Percentiles rank a stretch among this genome's conserved stretches.
Evolutionary conservation across 345 rosid genomes (phyloP).

Genomic region (Abelmoschus esculentus): DNA sequence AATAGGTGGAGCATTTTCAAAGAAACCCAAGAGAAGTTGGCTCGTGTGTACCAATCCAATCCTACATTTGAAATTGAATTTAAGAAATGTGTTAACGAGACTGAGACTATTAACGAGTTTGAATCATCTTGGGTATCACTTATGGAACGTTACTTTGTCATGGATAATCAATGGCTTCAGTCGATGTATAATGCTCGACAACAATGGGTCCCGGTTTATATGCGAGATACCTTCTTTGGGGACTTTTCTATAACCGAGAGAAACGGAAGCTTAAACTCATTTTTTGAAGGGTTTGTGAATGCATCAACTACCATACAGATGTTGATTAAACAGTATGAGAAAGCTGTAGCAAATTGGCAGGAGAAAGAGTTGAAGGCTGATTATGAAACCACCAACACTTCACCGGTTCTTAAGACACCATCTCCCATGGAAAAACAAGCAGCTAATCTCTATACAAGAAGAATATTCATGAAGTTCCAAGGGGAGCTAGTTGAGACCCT

Average conservation of each 20-base stretch:
- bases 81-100: constrained; percentile 28
- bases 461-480: constrained; percentile 35
- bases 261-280: constrained; percentile 44
- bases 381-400: constrained; percentile 33
- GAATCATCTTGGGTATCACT: constrained; percentile 35
- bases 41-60: constrained; percentile 29
- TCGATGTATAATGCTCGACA: constrained; percentile 39
- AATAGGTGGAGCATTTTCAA: constrained; percentile 48
- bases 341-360: constrained; percentile 34
- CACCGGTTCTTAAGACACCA: constrained; percentile 36
- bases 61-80: constrained; percentile 40
- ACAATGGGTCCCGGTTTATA: constrained; percentile 58
- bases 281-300: constrained; percentile 57
- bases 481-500: constrained; percentile 42
- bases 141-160: constrained; percentile 34
- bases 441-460: constrained; percentile 35
- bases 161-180: constrained; percentile 58
- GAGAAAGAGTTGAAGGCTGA: constrained; percentile 45
- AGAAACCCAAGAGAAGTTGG: constrained; percentile 36
- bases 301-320: constrained; percentile 46
- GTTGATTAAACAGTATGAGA: constrained; percentile 39
- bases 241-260: constrained; percentile 46
- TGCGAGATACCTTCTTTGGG: constrained; percentile 56
- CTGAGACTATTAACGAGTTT: constrained; percentile 30
- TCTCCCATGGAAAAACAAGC: constrained; percentile 51